Conservation (phyloP, 345 rosid genomes). For the Aquilaria yunnanensis region DNA sequence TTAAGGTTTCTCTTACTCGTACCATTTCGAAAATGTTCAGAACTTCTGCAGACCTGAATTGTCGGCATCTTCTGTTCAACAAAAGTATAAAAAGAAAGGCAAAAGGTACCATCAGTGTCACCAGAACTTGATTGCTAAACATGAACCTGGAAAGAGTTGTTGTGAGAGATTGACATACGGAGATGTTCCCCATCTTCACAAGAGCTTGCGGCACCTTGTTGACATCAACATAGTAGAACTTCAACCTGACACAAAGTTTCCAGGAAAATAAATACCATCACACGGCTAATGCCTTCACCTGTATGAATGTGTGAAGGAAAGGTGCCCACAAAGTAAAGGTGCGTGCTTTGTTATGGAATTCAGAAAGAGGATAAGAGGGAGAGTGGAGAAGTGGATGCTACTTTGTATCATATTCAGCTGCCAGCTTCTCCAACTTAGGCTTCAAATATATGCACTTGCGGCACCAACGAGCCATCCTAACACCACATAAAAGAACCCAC, state of each 20-base stretch:
- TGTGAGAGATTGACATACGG: conserved; percentile 30
- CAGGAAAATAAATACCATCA: neutral
- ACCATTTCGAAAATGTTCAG: neutral
- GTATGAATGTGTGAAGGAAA: neutral
- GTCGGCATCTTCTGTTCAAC: conserved; percentile 84
- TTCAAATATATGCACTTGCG: conserved; percentile 92
- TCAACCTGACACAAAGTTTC: conserved; percentile 28
- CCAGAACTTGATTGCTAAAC: neutral
- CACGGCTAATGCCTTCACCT: neutral
- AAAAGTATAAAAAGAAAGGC: no score
- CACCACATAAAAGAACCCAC: conserved; percentile 2
- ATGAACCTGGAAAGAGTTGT: neutral
- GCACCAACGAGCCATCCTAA: conserved; percentile 98
- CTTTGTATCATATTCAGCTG: conserved; percentile 49
- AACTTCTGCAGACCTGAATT: conserved; percentile 51
- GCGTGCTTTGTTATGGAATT: neutral
- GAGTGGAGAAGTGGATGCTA: conserved; percentile 10
- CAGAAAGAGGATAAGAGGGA: neutral
- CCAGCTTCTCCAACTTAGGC: conserved; percentile 89
- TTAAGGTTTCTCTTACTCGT: neutral
- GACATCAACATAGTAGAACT: conserved; percentile 82
- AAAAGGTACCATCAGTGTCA: neutral
- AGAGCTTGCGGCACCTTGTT: conserved; percentile 70
- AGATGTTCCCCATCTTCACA: conserved; percentile 85
- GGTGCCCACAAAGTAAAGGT: neutral